Evolutionary conservation across 2,329 filamentous ascomycete species (phyloP).

Genomic region (Ascochyta clinopodiicola): DNA sequence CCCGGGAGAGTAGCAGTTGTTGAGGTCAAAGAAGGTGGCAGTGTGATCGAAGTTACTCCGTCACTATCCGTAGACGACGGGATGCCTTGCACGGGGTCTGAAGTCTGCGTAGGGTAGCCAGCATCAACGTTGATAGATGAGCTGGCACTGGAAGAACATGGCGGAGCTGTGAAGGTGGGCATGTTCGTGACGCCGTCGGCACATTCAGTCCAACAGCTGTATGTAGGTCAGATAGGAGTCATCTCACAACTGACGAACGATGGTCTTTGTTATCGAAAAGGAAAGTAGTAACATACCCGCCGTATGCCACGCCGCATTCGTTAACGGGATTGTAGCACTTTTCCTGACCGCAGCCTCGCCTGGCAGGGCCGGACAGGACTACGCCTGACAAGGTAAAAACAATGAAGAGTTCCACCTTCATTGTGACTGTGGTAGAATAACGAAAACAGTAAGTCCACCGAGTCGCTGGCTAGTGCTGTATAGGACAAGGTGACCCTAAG

Average conservation of each 20-base stretch:
- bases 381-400: slow-evolving; percentile 1
- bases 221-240: neutral
- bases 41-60: neutral
- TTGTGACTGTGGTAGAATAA: neutral
- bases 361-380: slow-evolving; percentile 20
- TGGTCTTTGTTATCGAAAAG: neutral
- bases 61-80: neutral
- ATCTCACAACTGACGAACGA: too few species aligned
- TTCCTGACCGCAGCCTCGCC: slow-evolving; percentile 23
- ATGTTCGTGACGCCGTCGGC: slow-evolving; percentile 1
- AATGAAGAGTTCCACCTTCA: neutral
- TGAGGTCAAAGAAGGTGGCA: neutral
- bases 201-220: slow-evolving; percentile 19
- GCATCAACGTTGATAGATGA: neutral
- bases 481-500: neutral
- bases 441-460: neutral
- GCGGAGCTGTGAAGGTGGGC: slow-evolving; percentile 15
- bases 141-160: neutral
- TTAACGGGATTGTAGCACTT: slow-evolving; percentile 31
- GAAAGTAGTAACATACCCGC: slow-evolving; percentile 22
- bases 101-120: neutral
- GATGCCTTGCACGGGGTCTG: neutral
- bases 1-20: neutral
- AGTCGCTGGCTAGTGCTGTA: neutral
- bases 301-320: slow-evolving; percentile 26